Percentiles rank a stretch among this genome's conserved stretches.
phyloP scores from a whole-genome alignment of 78 protist species.

The Chrysochromulina parva region DNA sequence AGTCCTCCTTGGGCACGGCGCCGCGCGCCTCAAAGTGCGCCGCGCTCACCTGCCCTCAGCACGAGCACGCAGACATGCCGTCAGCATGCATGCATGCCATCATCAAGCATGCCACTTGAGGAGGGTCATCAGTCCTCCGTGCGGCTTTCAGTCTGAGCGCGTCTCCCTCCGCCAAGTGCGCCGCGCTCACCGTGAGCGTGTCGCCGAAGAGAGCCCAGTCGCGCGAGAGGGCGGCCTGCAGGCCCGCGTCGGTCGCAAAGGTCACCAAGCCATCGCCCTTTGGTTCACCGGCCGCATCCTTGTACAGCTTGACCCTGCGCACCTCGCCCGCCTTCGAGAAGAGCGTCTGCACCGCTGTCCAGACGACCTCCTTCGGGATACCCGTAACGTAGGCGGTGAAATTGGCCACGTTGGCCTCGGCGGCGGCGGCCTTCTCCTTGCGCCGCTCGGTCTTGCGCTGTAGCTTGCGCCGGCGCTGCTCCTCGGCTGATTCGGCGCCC shows the following conservation, averaged over 20 bases:
- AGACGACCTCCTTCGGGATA: background rate
- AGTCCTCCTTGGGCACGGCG: too few relatives aligned
- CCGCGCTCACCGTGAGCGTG: background rate
- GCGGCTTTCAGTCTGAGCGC: too few relatives aligned
- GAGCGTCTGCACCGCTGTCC: background rate
- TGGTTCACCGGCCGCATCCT: background rate
- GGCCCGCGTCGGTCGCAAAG: background rate
- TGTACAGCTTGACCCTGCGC: background rate
- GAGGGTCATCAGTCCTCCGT: too few relatives aligned
- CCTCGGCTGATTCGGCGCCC: background rate
- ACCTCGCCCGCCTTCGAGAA: constrained; percentile 11
- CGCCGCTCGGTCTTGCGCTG: background rate
- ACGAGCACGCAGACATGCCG: too few relatives aligned
- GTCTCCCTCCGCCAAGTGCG: too few relatives aligned
- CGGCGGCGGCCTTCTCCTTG: background rate
- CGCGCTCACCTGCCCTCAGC: too few relatives aligned
- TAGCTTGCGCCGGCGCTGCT: background rate
- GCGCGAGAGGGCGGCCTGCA: background rate
- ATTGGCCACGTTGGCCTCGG: background rate
- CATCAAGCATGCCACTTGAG: too few relatives aligned
- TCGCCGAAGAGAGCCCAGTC: background rate
- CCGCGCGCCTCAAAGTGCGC: too few relatives aligned
- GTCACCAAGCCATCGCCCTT: constrained; percentile 18
- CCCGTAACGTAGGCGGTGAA: background rate
- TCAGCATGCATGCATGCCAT: too few relatives aligned